Evolutionary conservation across 1,284 basidiomycete species (phyloP), one percentile per base, ranked within the genome.

Genomic region (Porogramme epimiltina): DNA sequence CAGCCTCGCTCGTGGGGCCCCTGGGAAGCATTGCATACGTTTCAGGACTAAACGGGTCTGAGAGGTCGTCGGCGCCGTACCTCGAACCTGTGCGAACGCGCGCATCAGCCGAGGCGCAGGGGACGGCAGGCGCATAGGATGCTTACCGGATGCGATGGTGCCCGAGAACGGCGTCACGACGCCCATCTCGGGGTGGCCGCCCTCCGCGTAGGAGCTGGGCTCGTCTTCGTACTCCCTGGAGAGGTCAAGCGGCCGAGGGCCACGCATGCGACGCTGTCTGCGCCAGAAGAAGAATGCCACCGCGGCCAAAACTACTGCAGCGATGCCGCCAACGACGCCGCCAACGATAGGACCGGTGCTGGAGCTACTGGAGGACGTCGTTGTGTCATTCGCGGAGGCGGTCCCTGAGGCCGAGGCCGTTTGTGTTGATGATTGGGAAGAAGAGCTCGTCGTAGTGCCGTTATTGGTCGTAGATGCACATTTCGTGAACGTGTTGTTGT

Each of bases 401-500:
- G 51, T 20, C 6, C n/a, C n/a, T n/a, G 40, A 44, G 25, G 26
- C 26, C n/a, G 36, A 41, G 34, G n/a, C n/a, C n/a, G 24, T 6
- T 4, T 9, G 18, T 4, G 42, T 24, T 6, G 28, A n/a, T 1
- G 51, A 44, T 13, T 16, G 16, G 31, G 28, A 33, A 6, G 16
- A 24, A 22, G 45, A 38, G 23, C 26, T 43, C 2, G 51, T 41
- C 2, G 25, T 39, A 9, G 51, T 54, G 10, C 31, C 42, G 46
- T 52, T 52, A 16, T 38, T 39, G 16, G 51, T 53, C 5, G 58
- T 59, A 3, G 54, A 56, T 16, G 51, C 52, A 41, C 55, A 59
- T 11, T 57, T 41, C n/a, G 55, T 62, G 46, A 62, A 61, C 10
- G 60, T 59, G 51, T 61, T 61, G 45, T 61, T 61, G 46, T 59